These are phyloP conservation scores for Mycena sp. DNA, from an alignment of 1,284 basidiomycete species.

Conservation along the genomic window DNA sequence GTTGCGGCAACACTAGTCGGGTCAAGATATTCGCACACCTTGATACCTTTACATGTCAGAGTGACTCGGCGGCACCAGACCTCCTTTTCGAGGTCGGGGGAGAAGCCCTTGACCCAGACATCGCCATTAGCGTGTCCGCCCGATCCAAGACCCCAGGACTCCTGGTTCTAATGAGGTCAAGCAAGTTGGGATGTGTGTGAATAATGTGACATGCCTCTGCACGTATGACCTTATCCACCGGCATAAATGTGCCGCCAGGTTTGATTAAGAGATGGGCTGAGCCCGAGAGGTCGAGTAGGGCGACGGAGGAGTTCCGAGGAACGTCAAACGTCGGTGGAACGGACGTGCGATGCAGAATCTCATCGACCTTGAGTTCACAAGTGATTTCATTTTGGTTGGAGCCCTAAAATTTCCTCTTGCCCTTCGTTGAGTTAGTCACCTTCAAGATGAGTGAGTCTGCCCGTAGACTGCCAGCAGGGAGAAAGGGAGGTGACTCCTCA, in stretches of 20 bases:
- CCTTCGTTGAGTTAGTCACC: no score
- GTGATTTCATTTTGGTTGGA: no score
- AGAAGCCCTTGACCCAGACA: background rate
- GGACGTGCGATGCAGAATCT: no score
- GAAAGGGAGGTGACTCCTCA: no score
- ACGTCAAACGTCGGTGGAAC: no score
- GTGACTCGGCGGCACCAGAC: conserved; percentile 2
- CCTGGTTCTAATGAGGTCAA: conserved; percentile 1
- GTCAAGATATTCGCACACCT: conserved; percentile 21
- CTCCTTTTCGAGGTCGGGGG: background rate
- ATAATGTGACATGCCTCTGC: background rate
- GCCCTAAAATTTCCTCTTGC: no score
- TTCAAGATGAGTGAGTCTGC: no score
- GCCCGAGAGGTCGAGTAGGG: background rate
- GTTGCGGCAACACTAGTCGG: conserved; percentile 11
- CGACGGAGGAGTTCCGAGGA: background rate
- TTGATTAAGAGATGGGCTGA: background rate
- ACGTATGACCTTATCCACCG: background rate
- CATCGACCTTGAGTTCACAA: no score
- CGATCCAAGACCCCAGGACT: conserved; percentile 3
- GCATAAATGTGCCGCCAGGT: background rate
- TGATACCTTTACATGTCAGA: conserved; percentile 23
- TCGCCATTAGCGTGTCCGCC: conserved; percentile 6
- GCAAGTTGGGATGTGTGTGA: background rate
- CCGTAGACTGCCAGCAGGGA: no score